Percentiles rank a stretch among this genome's conserved stretches.
Evolutionary conservation across 2,329 filamentous ascomycete species (phyloP).

Genomic region (Beauveria brongniartii): DNA sequence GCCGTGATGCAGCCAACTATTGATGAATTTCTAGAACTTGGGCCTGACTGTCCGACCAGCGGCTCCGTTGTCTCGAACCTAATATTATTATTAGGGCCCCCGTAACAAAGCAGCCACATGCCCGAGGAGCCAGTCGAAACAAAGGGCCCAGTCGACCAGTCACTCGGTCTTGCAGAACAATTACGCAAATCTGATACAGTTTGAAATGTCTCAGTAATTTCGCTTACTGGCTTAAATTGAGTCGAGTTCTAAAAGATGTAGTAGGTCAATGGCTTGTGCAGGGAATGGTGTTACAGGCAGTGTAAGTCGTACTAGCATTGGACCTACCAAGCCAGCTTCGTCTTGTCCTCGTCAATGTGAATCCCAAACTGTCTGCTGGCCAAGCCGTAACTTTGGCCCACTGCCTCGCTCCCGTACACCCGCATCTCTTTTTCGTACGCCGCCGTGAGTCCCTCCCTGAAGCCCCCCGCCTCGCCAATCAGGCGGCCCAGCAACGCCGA

Average conservation of each 20-base stretch:
- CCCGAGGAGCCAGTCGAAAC: background rate
- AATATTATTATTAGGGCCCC: background rate
- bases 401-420: constrained; percentile 49
- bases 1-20: background rate
- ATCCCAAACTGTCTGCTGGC: constrained; percentile 37
- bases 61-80: background rate
- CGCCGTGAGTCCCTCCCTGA: constrained; percentile 43
- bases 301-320: background rate
- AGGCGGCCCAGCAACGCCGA: constrained; percentile 46
- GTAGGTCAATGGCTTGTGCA: background rate
- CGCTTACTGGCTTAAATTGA: background rate
- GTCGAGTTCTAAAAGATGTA: background rate
- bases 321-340: background rate
- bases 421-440: constrained; percentile 56
- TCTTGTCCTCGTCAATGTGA: constrained; percentile 34
- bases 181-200: too few relatives aligned
- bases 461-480: constrained; percentile 44
- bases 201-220: background rate
- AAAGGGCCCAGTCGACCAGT: background rate
- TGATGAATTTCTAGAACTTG: background rate
- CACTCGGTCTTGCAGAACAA: too few relatives aligned
- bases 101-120: background rate
- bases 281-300: background rate
- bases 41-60: background rate
- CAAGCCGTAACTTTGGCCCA: constrained; percentile 42